These are phyloP conservation scores for Angomonas deanei DNA, from an alignment of 208 protist genomes.

Conservation along the genomic window DNA sequence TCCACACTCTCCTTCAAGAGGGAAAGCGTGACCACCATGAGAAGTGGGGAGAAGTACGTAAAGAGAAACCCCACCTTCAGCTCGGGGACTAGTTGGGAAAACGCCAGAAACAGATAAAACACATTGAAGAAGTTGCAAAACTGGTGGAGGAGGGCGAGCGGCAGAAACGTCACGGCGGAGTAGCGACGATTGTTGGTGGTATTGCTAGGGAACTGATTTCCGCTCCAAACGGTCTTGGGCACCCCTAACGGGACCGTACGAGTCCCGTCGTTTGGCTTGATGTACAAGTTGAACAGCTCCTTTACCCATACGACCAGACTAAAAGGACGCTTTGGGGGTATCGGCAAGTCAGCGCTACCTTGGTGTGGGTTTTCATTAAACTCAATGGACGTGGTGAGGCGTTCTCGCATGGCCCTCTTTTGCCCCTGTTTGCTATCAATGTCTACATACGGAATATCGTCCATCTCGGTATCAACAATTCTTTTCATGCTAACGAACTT, in stretches of 20 bases:
- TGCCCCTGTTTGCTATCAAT: neutral
- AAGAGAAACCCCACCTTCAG: constrained; percentile 92
- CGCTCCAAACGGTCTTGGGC: constrained; percentile 27
- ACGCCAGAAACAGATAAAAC: constrained; percentile 83
- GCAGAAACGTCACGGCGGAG: constrained; percentile 75
- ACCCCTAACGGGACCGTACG: constrained; percentile 55
- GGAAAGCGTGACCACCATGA: constrained; percentile 87
- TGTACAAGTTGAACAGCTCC: constrained; percentile 25
- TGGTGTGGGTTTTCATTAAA: neutral
- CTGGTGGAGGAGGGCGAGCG: constrained; percentile 65
- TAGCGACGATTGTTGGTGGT: constrained; percentile 80
- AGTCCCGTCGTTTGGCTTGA: constrained; percentile 19
- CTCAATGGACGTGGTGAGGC: neutral
- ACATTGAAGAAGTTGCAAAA: constrained; percentile 82
- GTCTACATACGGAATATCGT: constrained; percentile 2
- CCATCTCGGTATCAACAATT: constrained; percentile 1
- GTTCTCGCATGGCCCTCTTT: neutral
- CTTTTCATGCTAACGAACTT: constrained; percentile 5
- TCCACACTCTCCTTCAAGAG: constrained; percentile 93
- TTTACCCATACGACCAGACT: constrained; percentile 1
- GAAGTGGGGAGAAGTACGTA: constrained; percentile 94
- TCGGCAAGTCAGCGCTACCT: neutral
- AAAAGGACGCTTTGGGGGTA: constrained; percentile 10
- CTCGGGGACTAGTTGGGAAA: constrained; percentile 73
- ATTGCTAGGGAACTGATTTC: constrained; percentile 49